These are phyloP conservation scores for Bruguiera hainesii DNA, from an alignment of 441 rosid genomes.

Conservation along the genomic window DNA sequence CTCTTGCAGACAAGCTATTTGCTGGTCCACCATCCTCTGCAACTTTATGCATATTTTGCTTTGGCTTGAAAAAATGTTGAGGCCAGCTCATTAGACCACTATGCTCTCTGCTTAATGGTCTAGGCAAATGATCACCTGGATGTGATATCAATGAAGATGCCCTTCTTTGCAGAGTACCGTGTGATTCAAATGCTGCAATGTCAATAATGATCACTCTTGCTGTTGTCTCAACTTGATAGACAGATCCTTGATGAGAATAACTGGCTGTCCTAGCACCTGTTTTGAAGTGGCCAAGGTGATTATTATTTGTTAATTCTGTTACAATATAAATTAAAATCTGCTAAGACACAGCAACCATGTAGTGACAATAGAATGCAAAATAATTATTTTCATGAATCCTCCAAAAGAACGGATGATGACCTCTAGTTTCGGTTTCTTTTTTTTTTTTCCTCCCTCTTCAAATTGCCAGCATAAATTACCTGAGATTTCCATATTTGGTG, in stretches of 20 bases:
- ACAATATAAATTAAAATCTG: background rate
- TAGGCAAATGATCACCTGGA: constrained; percentile 48
- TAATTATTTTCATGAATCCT: background rate
- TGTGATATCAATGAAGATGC: constrained; percentile 47
- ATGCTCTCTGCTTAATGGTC: constrained; percentile 56
- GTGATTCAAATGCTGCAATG: constrained; percentile 53
- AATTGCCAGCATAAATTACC: constrained; percentile 31
- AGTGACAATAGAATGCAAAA: background rate
- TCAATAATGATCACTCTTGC: constrained; percentile 72
- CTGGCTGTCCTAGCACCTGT: constrained; percentile 35
- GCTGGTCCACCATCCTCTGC: constrained; percentile 23
- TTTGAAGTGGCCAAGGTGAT: no score
- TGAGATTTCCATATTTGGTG: constrained; percentile 37
- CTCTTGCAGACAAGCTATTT: constrained; percentile 58
- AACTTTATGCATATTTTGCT: constrained; percentile 24
- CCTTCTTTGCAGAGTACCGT: constrained; percentile 37
- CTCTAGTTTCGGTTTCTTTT: background rate
- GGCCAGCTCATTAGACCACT: constrained; percentile 79
- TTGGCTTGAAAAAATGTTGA: constrained; percentile 36
- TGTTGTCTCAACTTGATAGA: constrained; percentile 64
- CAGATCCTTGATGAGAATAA: constrained; percentile 52
- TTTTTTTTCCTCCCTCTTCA: background rate
- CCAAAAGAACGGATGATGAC: background rate
- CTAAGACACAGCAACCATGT: constrained; percentile 1
- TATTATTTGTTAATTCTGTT: no score